phyloP scores from a whole-genome alignment of 2,329 filamentous ascomycete genomes.

The Annulohypoxylon truncatum region DNA sequence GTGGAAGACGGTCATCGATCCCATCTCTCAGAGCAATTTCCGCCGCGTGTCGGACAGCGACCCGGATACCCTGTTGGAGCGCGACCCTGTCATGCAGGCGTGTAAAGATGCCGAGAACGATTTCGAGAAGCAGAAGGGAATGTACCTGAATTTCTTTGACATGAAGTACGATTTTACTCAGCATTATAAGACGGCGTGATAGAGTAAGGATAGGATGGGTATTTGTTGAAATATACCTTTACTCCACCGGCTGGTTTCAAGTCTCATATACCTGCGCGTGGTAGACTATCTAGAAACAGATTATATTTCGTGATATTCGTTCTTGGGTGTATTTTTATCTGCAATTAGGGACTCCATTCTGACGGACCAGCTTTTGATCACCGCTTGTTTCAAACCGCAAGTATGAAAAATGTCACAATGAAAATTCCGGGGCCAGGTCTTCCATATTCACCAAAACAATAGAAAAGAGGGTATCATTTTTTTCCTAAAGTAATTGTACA shows the following conservation, averaged over 20 bases:
- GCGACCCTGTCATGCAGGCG: slow-evolving; percentile 56
- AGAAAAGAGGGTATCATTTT: slow-evolving; percentile 17
- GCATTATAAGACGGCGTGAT: slow-evolving; percentile 52
- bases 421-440: not conserved
- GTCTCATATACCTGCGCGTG: not conserved
- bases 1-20: slow-evolving; percentile 58
- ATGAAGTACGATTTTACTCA: slow-evolving; percentile 60
- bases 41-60: slow-evolving; percentile 56
- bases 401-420: not conserved
- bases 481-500: slow-evolving; percentile 9
- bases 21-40: slow-evolving; percentile 58
- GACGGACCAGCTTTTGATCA: not conserved
- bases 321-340: not conserved
- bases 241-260: slow-evolving; percentile 1
- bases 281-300: slow-evolving; percentile 15
- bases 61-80: slow-evolving; percentile 53
- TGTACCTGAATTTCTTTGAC: slow-evolving; percentile 52
- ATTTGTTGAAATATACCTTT: slow-evolving; percentile 11
- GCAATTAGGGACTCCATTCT: not conserved
- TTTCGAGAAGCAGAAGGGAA: slow-evolving; percentile 47
- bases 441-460: not conserved
- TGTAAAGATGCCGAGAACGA: slow-evolving; percentile 54
- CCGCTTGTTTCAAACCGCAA: not conserved
- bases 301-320: not conserved
- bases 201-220: not conserved